Base-by-base conservation (phyloP, 208 protist genomes). In the Strigomonas culicis region DNA sequence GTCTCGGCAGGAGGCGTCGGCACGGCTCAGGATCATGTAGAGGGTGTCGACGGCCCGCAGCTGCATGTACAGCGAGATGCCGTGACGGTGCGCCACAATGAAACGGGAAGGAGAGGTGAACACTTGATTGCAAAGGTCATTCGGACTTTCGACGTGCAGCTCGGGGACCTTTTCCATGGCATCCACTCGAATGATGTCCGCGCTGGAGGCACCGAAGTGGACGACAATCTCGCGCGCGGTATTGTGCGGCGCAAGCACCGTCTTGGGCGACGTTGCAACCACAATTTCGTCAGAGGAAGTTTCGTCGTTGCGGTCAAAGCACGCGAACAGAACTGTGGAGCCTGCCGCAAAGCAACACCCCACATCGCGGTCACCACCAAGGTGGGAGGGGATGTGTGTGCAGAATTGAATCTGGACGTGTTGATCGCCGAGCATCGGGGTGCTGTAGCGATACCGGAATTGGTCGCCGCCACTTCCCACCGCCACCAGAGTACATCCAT, bases 1-100 rank as follows among this genome's bases (percentile, higher is more conserved):
- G 8, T 90, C 86, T 21, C 84, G 78, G 57, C 64, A 75, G 17
- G 83, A 71, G 2, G 64, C 56, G 27, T 70, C 70, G n/a, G 78
- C 64, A 39, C 59, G 74, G 44, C 64, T 69, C 31, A 96, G 60
- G 56, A 96, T 93, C 53, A 82, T 76, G 68, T 90, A 87, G 24
- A 96, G 86, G 4, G 80, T 93, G 60, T 96, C 90, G 19, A 96
- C 81, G 0, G 90, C 86, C 22, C 87, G 82, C 24, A 88, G 62
- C 58, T 88, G 84, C 43, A 84, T 77, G 74, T 83, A 96, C 31
- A 84, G 63, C 49, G 88, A 82, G 34, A 96, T 66, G 28, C 87
- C 90, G 64, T 93, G 83, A 43, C 85, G 79, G 46, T 94, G 88
- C 46, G 84, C 72, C 21, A 91, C 74, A 59, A 90, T 71, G 72